Evolutionary conservation across 176 grass and related monocot species (phyloP).

Genomic region (Typha latifolia): DNA sequence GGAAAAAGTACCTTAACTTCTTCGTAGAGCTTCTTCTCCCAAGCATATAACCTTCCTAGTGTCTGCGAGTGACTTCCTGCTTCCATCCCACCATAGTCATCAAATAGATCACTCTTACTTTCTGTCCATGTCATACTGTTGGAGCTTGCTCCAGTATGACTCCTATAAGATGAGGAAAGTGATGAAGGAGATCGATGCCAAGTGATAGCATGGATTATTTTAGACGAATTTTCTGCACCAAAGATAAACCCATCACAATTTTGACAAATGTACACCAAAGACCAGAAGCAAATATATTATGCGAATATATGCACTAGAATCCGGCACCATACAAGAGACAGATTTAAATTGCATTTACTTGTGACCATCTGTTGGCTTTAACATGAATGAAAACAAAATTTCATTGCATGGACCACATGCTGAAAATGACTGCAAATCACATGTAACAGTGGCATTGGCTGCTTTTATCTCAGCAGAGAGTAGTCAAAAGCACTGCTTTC

Average conservation of each 20-base stretch:
- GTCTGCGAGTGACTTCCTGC: conserved; percentile 89
- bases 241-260: conserved; percentile 23
- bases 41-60: conserved; percentile 76
- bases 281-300: conserved; percentile 23
- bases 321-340: too few relatives aligned
- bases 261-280: conserved; percentile 16
- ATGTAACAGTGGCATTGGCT: neutral
- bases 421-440: neutral
- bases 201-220: conserved; percentile 72
- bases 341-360: conserved; percentile 8
- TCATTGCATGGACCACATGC: neutral
- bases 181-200: conserved; percentile 89
- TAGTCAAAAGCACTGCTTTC: neutral
- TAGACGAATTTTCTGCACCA: conserved; percentile 74
- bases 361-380: neutral
- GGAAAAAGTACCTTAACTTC: conserved; percentile 77
- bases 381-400: neutral
- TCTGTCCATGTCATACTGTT: conserved; percentile 70
- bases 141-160: conserved; percentile 54
- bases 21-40: conserved; percentile 96
- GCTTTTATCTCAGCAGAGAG: neutral
- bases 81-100: conserved; percentile 73
- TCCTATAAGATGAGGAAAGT: conserved; percentile 35
- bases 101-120: conserved; percentile 59
- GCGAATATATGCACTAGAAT: too few relatives aligned